A percentile compares a stretch with the other conserved stretches of the same genome.
phyloP scores from a whole-genome alignment of 306 rosid genomes.

The Elaeagnus macrophylla region DNA sequence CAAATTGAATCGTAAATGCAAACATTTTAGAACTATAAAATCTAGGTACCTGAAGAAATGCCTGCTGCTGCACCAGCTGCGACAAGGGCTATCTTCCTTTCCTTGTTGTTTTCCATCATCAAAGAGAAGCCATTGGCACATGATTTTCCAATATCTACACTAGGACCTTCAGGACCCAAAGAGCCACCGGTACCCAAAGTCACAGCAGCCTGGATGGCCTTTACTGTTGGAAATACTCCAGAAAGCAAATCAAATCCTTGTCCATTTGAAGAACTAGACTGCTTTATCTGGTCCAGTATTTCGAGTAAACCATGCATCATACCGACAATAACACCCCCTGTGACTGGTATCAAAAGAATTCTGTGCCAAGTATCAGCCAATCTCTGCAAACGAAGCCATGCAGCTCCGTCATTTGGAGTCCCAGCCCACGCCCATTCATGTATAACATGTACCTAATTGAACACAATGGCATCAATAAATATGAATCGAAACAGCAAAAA shows the following conservation, averaged over 20 bases:
- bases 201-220: conserved; percentile 92
- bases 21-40: conserved; percentile 13
- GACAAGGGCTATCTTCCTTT: conserved; percentile 84
- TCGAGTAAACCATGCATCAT: conserved; percentile 97
- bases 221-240: conserved; percentile 71
- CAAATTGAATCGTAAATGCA: conserved; percentile 12
- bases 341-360: conserved; percentile 79
- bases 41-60: conserved; percentile 69
- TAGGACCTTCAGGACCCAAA: conserved; percentile 99
- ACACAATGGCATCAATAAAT: conserved; percentile 20
- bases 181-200: conserved; percentile 96
- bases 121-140: conserved; percentile 89
- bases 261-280: conserved; percentile 55
- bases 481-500: conserved; percentile 10
- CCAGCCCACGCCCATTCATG: conserved; percentile 99
- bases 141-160: conserved; percentile 96
- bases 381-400: conserved; percentile 93
- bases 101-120: conserved; percentile 91
- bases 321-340: conserved; percentile 93
- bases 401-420: conserved; percentile 92
- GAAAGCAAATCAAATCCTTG: conserved; percentile 80
- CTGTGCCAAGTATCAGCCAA: conserved; percentile 92
- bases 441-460: conserved; percentile 69
- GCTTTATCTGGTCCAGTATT: conserved; percentile 76
- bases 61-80: conserved; percentile 99